Conservation (phyloP, 345 rosid species). For the Sonneratia caseolaris region DNA sequence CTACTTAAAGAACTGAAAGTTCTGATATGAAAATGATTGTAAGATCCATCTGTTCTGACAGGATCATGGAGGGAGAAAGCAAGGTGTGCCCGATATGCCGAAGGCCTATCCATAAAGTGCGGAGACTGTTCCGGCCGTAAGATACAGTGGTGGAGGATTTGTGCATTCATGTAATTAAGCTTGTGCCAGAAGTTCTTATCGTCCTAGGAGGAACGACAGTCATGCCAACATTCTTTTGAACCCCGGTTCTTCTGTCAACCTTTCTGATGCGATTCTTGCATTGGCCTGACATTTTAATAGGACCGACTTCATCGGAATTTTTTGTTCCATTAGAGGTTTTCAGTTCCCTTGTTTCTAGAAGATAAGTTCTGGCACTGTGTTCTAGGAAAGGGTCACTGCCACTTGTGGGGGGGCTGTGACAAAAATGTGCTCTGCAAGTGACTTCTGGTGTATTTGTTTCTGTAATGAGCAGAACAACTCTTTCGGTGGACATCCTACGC, state of each 20-base stretch:
- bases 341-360: neutral
- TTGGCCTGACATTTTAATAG: neutral
- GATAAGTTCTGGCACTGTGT: neutral
- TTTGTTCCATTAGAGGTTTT: neutral
- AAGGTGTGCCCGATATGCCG: slow-evolving; percentile 85
- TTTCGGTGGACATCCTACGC: neutral
- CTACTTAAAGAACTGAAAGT: neutral
- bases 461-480: neutral
- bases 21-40: neutral
- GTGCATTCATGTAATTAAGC: neutral
- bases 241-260: no score
- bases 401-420: neutral
- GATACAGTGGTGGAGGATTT: neutral
- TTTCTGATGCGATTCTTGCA: no score
- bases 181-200: neutral
- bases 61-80: slow-evolving; percentile 61
- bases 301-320: neutral
- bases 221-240: neutral
- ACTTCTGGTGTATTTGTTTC: neutral
- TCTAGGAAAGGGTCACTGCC: neutral
- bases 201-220: slow-evolving; percentile 12
- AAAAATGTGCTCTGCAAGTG: neutral
- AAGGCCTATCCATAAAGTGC: slow-evolving; percentile 50
- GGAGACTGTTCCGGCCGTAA: slow-evolving; percentile 44
- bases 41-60: slow-evolving; percentile 15